phyloP scores from a whole-genome alignment of 176 grass and related monocot species.

The Triticum urartu region DNA sequence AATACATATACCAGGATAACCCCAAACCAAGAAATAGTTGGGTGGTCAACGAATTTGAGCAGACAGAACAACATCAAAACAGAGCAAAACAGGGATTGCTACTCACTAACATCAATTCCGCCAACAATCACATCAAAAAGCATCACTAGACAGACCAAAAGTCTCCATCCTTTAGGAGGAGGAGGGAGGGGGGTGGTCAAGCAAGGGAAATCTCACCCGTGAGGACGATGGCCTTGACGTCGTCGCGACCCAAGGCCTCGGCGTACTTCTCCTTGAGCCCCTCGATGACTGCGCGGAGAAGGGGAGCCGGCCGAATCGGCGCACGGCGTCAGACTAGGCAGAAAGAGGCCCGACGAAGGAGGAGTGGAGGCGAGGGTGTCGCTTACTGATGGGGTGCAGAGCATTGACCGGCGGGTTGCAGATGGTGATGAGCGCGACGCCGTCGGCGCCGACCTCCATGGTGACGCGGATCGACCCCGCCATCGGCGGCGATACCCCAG shows the following conservation, averaged over 20 bases:
- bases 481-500: conserved; percentile 28
- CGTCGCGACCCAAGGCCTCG: conserved; percentile 58
- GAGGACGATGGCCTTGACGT: conserved; percentile 93
- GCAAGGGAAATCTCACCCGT: conserved; percentile 47
- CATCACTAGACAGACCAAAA: neutral
- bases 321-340: neutral
- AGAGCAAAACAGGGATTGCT: neutral
- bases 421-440: conserved; percentile 85
- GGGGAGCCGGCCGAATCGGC: neutral
- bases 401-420: conserved; percentile 91
- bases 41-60: neutral
- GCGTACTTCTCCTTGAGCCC: conserved; percentile 85
- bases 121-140: neutral
- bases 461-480: conserved; percentile 58
- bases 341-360: neutral
- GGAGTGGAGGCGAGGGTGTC: neutral
- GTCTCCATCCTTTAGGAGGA: neutral
- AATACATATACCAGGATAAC: neutral
- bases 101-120: neutral
- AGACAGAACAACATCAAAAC: neutral
- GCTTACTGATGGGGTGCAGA: conserved; percentile 79
- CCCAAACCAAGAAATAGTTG: neutral
- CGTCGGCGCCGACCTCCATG: conserved; percentile 89
- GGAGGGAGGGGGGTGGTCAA: neutral
- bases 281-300: conserved; percentile 48